Conservation (phyloP, 2,329 filamentous ascomycete species). For the Aureobasidium leucospermi region DNA sequence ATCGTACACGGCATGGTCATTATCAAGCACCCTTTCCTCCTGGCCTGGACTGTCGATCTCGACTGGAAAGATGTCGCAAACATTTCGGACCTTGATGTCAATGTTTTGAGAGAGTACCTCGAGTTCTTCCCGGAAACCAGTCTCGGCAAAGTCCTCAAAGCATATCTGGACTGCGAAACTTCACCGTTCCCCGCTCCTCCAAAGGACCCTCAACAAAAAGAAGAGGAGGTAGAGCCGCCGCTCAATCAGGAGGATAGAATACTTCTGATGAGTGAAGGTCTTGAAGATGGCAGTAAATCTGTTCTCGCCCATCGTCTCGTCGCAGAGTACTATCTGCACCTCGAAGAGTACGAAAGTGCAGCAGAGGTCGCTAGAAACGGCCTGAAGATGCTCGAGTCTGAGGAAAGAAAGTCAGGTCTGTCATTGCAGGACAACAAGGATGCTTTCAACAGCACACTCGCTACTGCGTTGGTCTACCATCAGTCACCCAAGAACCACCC, state of each 20-base stretch:
- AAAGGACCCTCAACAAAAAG: conserved; percentile 33
- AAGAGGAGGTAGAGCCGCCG: conserved; percentile 49
- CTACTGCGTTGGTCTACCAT: conserved; percentile 81
- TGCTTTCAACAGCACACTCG: conserved; percentile 68
- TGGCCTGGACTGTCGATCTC: conserved; percentile 85
- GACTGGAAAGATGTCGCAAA: conserved; percentile 80
- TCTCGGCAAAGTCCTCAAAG: conserved; percentile 71
- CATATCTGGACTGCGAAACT: conserved; percentile 72
- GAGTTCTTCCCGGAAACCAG: conserved; percentile 78
- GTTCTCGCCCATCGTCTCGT: conserved; percentile 76
- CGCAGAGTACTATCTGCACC: conserved; percentile 71
- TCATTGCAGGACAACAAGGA: conserved; percentile 63
- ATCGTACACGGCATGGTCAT: conserved; percentile 90
- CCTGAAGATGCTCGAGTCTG: conserved; percentile 50
- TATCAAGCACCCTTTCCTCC: conserved; percentile 80
- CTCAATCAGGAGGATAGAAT: conserved; percentile 71
- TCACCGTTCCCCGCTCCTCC: conserved; percentile 74
- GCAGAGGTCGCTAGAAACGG: conserved; percentile 75
- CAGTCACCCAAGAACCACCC: conserved; percentile 84
- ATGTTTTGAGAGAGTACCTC: conserved; percentile 72
- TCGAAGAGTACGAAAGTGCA: conserved; percentile 78
- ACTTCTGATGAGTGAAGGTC: conserved; percentile 62
- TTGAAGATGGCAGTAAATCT: conserved; percentile 51
- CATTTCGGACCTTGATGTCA: conserved; percentile 68
- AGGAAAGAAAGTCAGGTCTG: conserved; percentile 62